These are phyloP conservation scores for Termitomyces sp. DNA, from an alignment of 768 basidiomycete species.

Conservation along the genomic window DNA sequence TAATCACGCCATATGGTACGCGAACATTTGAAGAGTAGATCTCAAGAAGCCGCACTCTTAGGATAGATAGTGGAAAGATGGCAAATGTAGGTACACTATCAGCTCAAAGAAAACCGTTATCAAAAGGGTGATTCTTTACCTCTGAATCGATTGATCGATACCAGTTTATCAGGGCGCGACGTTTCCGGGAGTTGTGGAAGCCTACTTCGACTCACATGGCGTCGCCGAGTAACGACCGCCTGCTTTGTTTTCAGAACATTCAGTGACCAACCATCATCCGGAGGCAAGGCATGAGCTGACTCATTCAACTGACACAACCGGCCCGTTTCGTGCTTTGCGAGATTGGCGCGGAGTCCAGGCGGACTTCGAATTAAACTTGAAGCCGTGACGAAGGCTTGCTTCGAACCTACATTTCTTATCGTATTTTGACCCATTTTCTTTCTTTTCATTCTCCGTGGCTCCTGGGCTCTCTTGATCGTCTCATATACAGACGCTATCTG, in stretches of 20 bases:
- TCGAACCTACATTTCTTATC: background rate
- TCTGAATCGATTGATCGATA: background rate
- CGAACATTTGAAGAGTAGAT: too few relatives aligned
- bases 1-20: background rate
- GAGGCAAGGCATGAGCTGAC: background rate
- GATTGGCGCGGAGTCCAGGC: background rate
- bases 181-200: background rate
- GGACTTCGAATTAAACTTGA: background rate
- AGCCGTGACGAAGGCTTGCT: too few relatives aligned
- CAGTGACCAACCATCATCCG: background rate
- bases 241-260: background rate
- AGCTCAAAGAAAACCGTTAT: background rate
- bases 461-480: background rate
- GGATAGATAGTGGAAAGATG: too few relatives aligned
- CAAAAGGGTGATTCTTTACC: background rate
- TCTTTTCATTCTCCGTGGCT: background rate
- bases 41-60: too few relatives aligned
- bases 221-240: background rate
- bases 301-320: background rate
- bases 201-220: background rate
- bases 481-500: too few relatives aligned
- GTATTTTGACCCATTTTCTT: background rate
- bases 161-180: background rate
- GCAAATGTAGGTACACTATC: background rate
- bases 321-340: background rate